Evolutionary conservation across 805 yeast species (phyloP), one percentile per base, ranked within the genome.

Genomic region (Barnettozyma siamensis): DNA sequence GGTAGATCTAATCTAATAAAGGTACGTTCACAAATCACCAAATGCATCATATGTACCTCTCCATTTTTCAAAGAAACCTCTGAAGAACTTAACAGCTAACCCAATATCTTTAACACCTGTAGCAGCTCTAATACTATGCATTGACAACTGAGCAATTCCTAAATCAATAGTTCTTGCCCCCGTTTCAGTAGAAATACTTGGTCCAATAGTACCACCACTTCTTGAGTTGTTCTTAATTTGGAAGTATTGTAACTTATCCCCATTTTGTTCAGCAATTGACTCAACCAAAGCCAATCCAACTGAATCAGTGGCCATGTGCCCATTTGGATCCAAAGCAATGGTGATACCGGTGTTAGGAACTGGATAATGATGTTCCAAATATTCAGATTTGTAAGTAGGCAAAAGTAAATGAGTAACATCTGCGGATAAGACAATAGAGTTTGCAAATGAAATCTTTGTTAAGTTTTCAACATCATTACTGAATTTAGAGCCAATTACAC

Each of bases 161-260:
- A 85, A 62, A 54, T 86, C 95, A 42, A 84, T 75, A 33, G 91
- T 82, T 55, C 86, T 70, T 4, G 85, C 84, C 42, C 88, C 88
- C 1, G 86, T 78, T 47, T 72, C 75, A 31, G 74, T 63, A 13
- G 85, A 67, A 41, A 80, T 66, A 10, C 73, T 69, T 18, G 87
- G 95, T 0, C 96, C 96, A 57, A 88, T 85, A 21, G 95, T 86
- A 31, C 94, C 94, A 26, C 96, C 96, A 1, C 88, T 80, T 58
- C 93, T 75, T 13, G 85, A 74, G 59, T 81, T 89, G 64, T 88
- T 87, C 62, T 93, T 76, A 59, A 85, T 83, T 57, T 87, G 95
- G 78, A 86, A 86, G 63, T 78, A 80, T 64, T 88, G 96, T 23
- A 87, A 50, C 40, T 66, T 64, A 58, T 83, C 88, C 38, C 70